Evolutionary conservation across 441 rosid species (phyloP).

Genomic region (Adansonia grandidieri): DNA sequence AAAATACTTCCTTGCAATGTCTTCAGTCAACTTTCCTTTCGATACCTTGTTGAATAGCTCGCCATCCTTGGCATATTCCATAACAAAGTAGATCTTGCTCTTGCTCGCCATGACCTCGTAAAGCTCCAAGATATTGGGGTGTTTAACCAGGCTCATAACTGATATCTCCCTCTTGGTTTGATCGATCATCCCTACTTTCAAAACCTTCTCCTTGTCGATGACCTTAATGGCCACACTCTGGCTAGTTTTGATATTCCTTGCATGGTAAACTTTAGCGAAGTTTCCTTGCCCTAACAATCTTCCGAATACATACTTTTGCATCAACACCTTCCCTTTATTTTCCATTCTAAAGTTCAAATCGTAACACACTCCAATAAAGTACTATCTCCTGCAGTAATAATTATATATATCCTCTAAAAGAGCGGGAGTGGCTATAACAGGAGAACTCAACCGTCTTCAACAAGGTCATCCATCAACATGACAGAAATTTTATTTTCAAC

Average conservation of each 20-base stretch:
- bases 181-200: slow-evolving; percentile 73
- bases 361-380: slow-evolving; percentile 17
- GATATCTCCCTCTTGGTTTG: slow-evolving; percentile 91
- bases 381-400: slow-evolving; percentile 19
- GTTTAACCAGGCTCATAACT: slow-evolving; percentile 71
- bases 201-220: slow-evolving; percentile 71
- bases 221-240: slow-evolving; percentile 77
- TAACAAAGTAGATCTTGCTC: slow-evolving; percentile 84
- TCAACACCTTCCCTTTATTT: slow-evolving; percentile 58
- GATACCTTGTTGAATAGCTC: slow-evolving; percentile 84
- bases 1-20: slow-evolving; percentile 65
- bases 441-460: slow-evolving; percentile 42
- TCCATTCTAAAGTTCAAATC: slow-evolving; percentile 51
- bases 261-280: slow-evolving; percentile 80
- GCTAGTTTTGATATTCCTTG: slow-evolving; percentile 57
- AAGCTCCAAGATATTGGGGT: slow-evolving; percentile 80
- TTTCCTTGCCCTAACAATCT: slow-evolving; percentile 83
- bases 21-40: slow-evolving; percentile 72
- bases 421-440: slow-evolving; percentile 21
- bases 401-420: not conserved
- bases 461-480: slow-evolving; percentile 32
- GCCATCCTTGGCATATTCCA: slow-evolving; percentile 83
- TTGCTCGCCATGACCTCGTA: slow-evolving; percentile 91
- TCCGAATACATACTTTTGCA: slow-evolving; percentile 82
- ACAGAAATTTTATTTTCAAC: slow-evolving; percentile 21